Percentiles rank a stretch among this genome's conserved stretches.
Evolutionary conservation across 805 yeast species (phyloP).

Genomic region (Vanderwaltozyma polyspora): DNA sequence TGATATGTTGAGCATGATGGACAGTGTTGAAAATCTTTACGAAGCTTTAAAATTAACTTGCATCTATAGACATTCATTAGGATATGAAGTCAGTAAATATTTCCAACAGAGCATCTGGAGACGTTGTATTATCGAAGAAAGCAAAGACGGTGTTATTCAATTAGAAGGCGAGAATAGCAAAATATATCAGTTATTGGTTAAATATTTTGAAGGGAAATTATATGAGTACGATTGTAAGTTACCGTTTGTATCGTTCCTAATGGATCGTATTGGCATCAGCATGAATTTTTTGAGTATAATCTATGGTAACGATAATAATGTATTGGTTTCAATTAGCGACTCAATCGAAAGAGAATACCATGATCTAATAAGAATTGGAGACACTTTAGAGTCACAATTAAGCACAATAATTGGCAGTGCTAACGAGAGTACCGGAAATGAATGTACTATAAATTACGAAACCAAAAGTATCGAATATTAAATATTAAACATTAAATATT

Average conservation of each 20-base stretch:
- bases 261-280: conserved; percentile 2
- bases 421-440: conserved; percentile 26
- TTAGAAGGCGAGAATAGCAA: conserved; percentile 39
- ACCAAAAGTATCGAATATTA: conserved; percentile 21
- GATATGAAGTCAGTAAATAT: conserved; percentile 25
- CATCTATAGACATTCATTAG: conserved; percentile 19
- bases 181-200: conserved; percentile 35
- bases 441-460: conserved; percentile 29
- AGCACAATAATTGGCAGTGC: conserved; percentile 30
- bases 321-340: conserved; percentile 4
- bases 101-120: conserved; percentile 42
- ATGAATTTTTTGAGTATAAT: conserved; percentile 1
- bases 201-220: conserved; percentile 27
- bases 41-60: conserved; percentile 44
- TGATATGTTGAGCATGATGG: conserved; percentile 39
- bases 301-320: conserved; percentile 7
- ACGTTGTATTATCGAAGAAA: conserved; percentile 42
- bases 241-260: conserved; percentile 15
- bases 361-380: conserved; percentile 4
- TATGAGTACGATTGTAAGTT: conserved; percentile 20
- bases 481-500: neutral
- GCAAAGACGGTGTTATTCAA: too few relatives aligned
- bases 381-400: conserved; percentile 20
- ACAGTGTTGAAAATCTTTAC: conserved; percentile 28
- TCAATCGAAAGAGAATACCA: conserved; percentile 11